Evolutionary conservation across 208 protist genomes (phyloP).

Genomic region (Porcisia hertigi): DNA sequence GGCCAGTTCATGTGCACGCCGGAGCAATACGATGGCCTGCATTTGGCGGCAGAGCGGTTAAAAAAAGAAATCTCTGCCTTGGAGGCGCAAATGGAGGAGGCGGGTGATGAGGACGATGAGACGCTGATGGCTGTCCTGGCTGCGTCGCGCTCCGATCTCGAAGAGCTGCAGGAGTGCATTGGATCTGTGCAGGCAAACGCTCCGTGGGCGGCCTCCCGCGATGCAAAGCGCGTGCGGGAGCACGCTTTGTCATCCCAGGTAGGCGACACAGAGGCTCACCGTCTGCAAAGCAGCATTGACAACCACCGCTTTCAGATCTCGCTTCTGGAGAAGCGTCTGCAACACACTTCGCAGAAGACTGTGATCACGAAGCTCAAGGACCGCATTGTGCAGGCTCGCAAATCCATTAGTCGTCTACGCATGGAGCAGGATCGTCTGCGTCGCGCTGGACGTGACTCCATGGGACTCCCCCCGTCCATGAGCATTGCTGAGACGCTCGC

Average conservation of each 20-base stretch:
- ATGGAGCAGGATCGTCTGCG: conserved; percentile 87
- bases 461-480: conserved; percentile 66
- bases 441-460: conserved; percentile 53
- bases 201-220: conserved; percentile 65
- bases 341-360: conserved; percentile 63
- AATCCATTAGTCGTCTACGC: conserved; percentile 78
- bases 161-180: conserved; percentile 90
- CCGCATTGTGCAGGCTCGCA: conserved; percentile 63
- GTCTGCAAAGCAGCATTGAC: conserved; percentile 70
- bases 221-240: conserved; percentile 58
- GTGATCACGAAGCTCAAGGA: conserved; percentile 83
- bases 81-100: conserved; percentile 87
- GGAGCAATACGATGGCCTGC: conserved; percentile 90
- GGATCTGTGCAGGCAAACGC: conserved; percentile 67
- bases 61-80: conserved; percentile 79
- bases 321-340: conserved; percentile 84
- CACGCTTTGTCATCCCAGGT: conserved; percentile 27
- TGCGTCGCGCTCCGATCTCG: conserved; percentile 77
- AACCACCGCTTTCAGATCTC: conserved; percentile 76
- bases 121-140: conserved; percentile 94
- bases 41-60: conserved; percentile 77
- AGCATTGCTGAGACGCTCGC: conserved; percentile 83
- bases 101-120: conserved; percentile 87
- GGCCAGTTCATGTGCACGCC: conserved; percentile 78
- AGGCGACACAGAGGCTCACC: conserved; percentile 32